Conservation (phyloP, 1,284 basidiomycete species). For the Boletellus deceptivus region DNA sequence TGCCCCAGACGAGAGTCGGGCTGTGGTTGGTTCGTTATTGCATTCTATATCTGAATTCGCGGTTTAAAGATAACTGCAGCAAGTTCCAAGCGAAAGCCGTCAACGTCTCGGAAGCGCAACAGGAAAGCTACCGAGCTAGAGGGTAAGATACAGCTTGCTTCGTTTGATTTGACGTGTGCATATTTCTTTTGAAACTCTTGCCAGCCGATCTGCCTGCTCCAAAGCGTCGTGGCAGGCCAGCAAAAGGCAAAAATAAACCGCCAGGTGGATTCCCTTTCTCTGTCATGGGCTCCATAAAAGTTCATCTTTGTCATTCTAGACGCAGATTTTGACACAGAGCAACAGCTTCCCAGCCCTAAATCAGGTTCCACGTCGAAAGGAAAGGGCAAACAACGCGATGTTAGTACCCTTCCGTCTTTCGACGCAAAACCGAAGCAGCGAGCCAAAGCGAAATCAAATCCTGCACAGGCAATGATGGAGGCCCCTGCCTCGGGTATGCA, state of each 20-base stretch:
- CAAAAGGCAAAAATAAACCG: constrained; percentile 13
- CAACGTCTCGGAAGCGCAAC: constrained; percentile 15
- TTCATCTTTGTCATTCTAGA: background rate
- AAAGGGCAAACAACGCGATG: constrained; percentile 6
- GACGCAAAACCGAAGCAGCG: constrained; percentile 7
- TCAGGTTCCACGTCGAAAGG: constrained; percentile 9
- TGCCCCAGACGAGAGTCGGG: background rate
- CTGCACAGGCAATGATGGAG: constrained; percentile 6
- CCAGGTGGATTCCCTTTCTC: constrained; percentile 2
- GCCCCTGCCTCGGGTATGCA: constrained; percentile 15
- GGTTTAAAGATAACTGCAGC: constrained; percentile 11
- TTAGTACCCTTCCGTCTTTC: background rate
- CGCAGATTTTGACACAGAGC: constrained; percentile 5
- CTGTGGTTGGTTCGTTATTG: constrained; percentile 15
- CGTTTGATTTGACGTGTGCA: background rate
- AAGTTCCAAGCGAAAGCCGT: constrained; percentile 9
- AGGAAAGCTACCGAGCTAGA: constrained; percentile 8
- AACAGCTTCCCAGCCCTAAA: constrained; percentile 1
- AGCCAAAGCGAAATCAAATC: constrained; percentile 8
- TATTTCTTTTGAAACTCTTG: background rate
- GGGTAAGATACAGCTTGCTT: constrained; percentile 5
- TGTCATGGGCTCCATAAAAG: background rate
- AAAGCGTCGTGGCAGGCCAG: constrained; percentile 16
- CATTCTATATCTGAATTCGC: background rate
- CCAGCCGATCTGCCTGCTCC: constrained; percentile 9